phyloP scores from a whole-genome alignment of 345 rosid species.

The Toxicodendron radicans region DNA sequence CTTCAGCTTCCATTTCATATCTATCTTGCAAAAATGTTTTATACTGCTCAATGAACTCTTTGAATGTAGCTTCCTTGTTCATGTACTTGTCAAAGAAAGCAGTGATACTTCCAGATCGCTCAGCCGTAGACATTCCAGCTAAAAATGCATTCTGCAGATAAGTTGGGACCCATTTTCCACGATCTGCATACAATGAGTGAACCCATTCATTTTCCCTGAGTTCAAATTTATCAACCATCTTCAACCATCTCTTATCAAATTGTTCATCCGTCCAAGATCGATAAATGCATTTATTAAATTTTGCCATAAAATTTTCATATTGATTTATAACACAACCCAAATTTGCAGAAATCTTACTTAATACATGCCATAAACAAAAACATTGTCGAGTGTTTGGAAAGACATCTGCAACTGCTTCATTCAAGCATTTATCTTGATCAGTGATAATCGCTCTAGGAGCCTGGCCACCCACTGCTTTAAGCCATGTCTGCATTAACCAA shows the following conservation, averaged over 20 bases:
- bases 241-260: constrained; percentile 48
- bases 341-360: constrained; percentile 29
- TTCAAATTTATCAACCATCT: constrained; percentile 38
- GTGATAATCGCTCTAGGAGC: constrained; percentile 43
- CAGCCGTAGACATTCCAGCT: constrained; percentile 41
- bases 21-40: constrained; percentile 30
- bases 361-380: constrained; percentile 46
- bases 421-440: constrained; percentile 32
- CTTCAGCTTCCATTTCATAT: constrained; percentile 33
- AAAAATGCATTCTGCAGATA: constrained; percentile 32
- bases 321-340: constrained; percentile 22
- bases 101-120: constrained; percentile 30
- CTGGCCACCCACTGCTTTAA: constrained; percentile 34
- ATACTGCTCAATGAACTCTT: constrained; percentile 40
- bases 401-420: constrained; percentile 36
- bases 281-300: constrained; percentile 37
- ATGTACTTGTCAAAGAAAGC: constrained; percentile 43
- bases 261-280: constrained; percentile 39
- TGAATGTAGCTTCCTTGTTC: constrained; percentile 28
- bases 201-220: constrained; percentile 38
- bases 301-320: constrained; percentile 28
- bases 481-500: constrained; percentile 47
- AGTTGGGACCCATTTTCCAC: constrained; percentile 43
- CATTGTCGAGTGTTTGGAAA: constrained; percentile 39
- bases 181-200: constrained; percentile 35